A percentile compares a stretch with the other conserved stretches of the same genome.
Evolutionary conservation across 139 green algal genomes (phyloP).

Genomic region (Yamagishiella unicocca): DNA sequence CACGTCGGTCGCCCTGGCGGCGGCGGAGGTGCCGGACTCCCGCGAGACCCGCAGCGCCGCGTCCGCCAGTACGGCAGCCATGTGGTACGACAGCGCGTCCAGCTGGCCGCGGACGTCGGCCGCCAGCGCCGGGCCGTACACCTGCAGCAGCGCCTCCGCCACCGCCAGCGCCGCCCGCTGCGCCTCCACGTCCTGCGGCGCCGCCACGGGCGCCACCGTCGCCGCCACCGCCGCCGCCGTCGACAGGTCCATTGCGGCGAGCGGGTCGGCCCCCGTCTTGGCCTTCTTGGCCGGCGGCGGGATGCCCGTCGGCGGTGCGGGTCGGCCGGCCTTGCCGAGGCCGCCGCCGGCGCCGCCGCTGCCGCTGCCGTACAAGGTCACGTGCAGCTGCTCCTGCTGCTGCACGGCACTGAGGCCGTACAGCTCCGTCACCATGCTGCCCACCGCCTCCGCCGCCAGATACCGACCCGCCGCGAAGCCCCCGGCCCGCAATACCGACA

Average conservation of each 20-base stretch:
- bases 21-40: not conserved
- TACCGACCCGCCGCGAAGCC: constrained; percentile 50
- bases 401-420: constrained; percentile 59
- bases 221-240: constrained; percentile 30
- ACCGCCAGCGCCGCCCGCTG: constrained; percentile 27
- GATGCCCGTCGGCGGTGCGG: not conserved
- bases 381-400: constrained; percentile 8
- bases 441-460: constrained; percentile 48
- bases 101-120: constrained; percentile 50
- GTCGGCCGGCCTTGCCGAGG: not conserved
- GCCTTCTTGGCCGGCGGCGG: constrained; percentile 35
- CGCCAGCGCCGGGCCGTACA: constrained; percentile 47
- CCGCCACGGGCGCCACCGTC: constrained; percentile 9
- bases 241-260: constrained; percentile 7
- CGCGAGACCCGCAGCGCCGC: constrained; percentile 17
- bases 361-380: constrained; percentile 11
- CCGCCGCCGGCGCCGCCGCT: not conserved
- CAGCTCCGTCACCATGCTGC: constrained; percentile 54
- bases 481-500: constrained; percentile 41
- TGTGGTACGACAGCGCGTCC: constrained; percentile 68
- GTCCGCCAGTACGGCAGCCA: constrained; percentile 46
- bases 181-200: constrained; percentile 7
- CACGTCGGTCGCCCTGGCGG: constrained; percentile 1
- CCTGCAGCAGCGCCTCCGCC: constrained; percentile 24
- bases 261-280: constrained; percentile 16